Conservation (phyloP, 2,329 filamentous ascomycete species). For the Lachnellula willkommii region DNA sequence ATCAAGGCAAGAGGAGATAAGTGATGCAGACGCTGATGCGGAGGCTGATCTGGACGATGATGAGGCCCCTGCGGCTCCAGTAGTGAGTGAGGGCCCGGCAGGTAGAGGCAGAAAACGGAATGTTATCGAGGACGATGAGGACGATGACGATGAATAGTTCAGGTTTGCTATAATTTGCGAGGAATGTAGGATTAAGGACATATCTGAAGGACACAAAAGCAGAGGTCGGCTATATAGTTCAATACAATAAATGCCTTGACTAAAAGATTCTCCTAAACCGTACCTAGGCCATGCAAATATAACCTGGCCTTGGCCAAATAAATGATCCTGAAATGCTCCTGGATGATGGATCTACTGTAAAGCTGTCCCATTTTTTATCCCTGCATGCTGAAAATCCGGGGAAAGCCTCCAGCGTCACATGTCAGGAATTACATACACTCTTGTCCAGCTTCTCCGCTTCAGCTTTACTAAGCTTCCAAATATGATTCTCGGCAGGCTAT, state of each 20-base stretch:
- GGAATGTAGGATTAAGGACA: not conserved
- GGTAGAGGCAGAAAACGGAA: conserved; percentile 46
- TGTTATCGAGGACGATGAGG: conserved; percentile 58
- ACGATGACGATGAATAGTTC: conserved; percentile 36
- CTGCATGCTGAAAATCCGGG: conserved; percentile 8
- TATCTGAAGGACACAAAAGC: too few relatives aligned
- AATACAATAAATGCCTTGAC: too few relatives aligned
- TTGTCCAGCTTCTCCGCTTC: not conserved
- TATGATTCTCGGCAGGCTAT: not conserved
- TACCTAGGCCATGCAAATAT: too few relatives aligned
- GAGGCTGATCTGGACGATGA: conserved; percentile 52
- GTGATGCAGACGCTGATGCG: conserved; percentile 44
- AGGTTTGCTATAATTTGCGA: not conserved
- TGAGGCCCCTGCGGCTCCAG: conserved; percentile 33
- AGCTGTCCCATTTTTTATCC: not conserved
- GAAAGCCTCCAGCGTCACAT: conserved; percentile 9
- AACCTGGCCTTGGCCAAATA: too few relatives aligned
- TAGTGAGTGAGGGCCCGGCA: conserved; percentile 33
- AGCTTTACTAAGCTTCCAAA: not conserved
- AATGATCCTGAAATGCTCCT: too few relatives aligned
- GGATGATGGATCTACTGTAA: too few relatives aligned
- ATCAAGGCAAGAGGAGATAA: conserved; percentile 36
- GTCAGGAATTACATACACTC: not conserved
- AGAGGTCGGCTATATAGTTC: too few relatives aligned
- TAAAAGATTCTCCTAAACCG: too few relatives aligned